Evolutionary conservation across 2,329 filamentous ascomycete species (phyloP), one percentile per base, ranked within the genome.

Genomic region (Gnomoniopsis sp.): DNA sequence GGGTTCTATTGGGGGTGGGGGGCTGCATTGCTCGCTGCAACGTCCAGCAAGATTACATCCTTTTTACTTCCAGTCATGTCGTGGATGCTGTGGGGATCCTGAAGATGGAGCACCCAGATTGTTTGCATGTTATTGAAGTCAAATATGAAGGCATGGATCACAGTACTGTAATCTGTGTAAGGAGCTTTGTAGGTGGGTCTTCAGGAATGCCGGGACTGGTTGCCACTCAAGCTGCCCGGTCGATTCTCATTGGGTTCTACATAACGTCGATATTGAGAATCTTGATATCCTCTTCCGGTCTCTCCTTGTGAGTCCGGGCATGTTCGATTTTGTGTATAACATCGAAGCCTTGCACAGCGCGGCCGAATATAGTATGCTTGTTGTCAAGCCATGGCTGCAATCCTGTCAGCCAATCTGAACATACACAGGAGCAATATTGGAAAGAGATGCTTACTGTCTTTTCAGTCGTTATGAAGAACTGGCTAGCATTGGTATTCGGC

Each of bases 391-490:
- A 99, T 6, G 92, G 88, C 78, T 89, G 53, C 58, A 47, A 52
- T 49, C 33, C 36, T 36, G 63, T 73, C 68, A 73, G 69, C 64
- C 63, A 48, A 53, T 53, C 48, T 57, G 44, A n/a, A 23, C 19
- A 22, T 30, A 11, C 26, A 38, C 12, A 46, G 15, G 1, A 7
- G 19, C 2, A 52, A 15, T 8, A 60, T 49, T 49, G 34, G 12
- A 19, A 56, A n/a, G 30, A 19, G 22, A 14, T 21, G 81, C 86
- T 77, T 77, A 89, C 87, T 65, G 95, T 92, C 77, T 96, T 96
- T 74, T 97, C 96, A 0, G 93, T 97, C 0, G 95, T 99, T 65
- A 99, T 96, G 69, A 99, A 99, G 72, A 99, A 99, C 72, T 99
- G 95, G 69, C 89, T 95, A 15, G 90, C 95, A 71, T 99, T 99